Base-by-base conservation (phyloP, 148 eudicot genomes). In the Limonium bicolor region DNA sequence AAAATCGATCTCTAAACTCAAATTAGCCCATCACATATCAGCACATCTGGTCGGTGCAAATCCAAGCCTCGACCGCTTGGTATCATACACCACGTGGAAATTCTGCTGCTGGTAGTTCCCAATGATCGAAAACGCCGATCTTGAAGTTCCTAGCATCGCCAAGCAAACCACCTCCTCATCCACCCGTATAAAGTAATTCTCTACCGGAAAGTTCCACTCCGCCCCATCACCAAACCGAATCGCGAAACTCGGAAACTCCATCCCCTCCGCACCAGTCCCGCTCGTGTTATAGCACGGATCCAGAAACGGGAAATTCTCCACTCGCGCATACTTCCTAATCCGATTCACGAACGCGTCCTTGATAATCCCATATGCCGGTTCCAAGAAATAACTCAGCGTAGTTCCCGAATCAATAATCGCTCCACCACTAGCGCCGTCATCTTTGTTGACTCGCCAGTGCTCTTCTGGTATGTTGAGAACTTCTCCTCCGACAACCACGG, bases 81-180 rank as follows among this genome's bases (percentile, higher is more conserved):
- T 81, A 53, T 90, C 99, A 46, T 90, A 90, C 63, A 90, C 20
- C 0, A 90, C 53, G 21, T 85, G 95, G 26, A 90, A 84, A 57
- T 90, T 90, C 61, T 90, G 99, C 57, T 90, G 99, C 62, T 85
- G 95, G 30, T 90, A 85, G 53, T 90, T 90, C 1, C 99, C 99
- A 20, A 90, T 81, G 10, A 90, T 90, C 0, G 99, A 90, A 34
- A 90, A 47, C 22, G 69, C 63, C 4, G 86, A 68, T 0, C 54
- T 54, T 19, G 80, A 77, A 34, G 82, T 73, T 21, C 77, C 71
- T 58, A 80, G 21, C 4, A 90, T 67, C 0, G 99, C 99, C 64
- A 90, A 52, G 37, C 99, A 90, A 9, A 73, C 75, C 1, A 90
- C 61, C 12, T 80, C 87, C 18, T 70, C 72, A 18, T 77, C 95